Base-by-base conservation (phyloP, 306 rosid species). In the Cicer bijugum region DNA sequence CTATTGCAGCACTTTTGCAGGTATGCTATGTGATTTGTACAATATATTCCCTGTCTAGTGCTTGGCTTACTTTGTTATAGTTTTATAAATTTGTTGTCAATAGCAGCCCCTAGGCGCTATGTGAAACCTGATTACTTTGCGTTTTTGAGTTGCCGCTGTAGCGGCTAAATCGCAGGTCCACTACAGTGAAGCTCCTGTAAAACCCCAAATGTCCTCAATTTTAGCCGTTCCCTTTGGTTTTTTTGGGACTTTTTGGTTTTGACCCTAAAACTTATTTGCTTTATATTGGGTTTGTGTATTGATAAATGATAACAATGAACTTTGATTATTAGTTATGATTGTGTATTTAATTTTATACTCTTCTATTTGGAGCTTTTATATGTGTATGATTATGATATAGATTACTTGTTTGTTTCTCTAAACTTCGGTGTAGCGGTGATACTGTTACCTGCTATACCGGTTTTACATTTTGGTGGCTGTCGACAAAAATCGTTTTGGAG, bases 1-100 rank as follows among this genome's bases (percentile, higher is more conserved):
- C 97, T 75, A 87, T 94, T 83, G 96, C 98, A 6, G 97, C 96
- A 64, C 86, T 94, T 46, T 72, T 94, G 71, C 98, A 85, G 88
- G 86, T 85, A 75, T 67, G 78, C 78, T 51, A 68, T 69, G 9
- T 75, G 47, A 68, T 33, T 82, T 51, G 40, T 72, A 55, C 14
- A 72, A n/a, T 67, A 57, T 75, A 23, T 59, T 57, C 67, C 33
- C 46, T 69, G 33, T 65, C 19, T 65, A 67, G 43, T 47, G 75
- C 58, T 69, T 42, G 39, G 77, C 64, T 56, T 77, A 65, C 43
- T 52, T 73, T 20, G 58, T 58, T 52, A 43, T n/a, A 48, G 37
- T 42, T 71, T 50, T 63, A 39, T 73, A 62, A 43, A 33, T 59
- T 19, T 59, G 42, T 12, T 7, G 11, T 59, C 44, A 59, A 59